Evolutionary conservation across 116 monocot species (phyloP).

Genomic region (Posidonia oceanica): DNA sequence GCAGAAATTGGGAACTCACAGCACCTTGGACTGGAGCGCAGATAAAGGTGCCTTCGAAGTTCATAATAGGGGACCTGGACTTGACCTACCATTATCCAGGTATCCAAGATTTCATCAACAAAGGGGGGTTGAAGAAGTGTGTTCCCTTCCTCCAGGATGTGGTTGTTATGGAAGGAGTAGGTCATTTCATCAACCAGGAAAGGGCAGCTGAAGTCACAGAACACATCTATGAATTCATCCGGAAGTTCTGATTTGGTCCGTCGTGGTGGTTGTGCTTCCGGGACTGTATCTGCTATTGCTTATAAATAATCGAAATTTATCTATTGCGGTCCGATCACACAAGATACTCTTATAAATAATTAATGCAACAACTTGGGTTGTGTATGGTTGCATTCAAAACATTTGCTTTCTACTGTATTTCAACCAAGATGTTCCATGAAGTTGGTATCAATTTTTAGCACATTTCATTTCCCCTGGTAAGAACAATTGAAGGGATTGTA

Average conservation of each 20-base stretch:
- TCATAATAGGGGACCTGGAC: slow-evolving; percentile 49
- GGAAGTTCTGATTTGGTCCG: neutral
- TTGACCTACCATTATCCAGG: slow-evolving; percentile 36
- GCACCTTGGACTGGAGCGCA: slow-evolving; percentile 41
- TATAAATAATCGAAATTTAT: no score
- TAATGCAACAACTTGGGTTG: no score
- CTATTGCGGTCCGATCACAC: neutral
- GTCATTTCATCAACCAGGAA: slow-evolving; percentile 55
- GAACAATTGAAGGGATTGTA: no score
- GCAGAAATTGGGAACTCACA: slow-evolving; percentile 50
- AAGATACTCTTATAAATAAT: slow-evolving; percentile 1
- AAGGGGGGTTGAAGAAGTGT: slow-evolving; percentile 30
- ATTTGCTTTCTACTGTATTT: no score
- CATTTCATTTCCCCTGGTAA: no score
- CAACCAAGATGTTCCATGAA: no score
- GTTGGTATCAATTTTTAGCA: no score
- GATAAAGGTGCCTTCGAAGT: slow-evolving; percentile 42
- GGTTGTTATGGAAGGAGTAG: slow-evolving; percentile 40
- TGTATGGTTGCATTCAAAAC: no score
- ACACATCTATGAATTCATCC: slow-evolving; percentile 18
- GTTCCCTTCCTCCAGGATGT: slow-evolving; percentile 44
- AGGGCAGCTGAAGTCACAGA: slow-evolving; percentile 31
- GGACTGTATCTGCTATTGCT: no score
- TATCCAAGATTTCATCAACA: slow-evolving; percentile 35
- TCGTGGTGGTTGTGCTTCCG: no score